Conservation (phyloP, 2,329 filamentous ascomycete genomes). For the Neofusicoccum parvum region DNA sequence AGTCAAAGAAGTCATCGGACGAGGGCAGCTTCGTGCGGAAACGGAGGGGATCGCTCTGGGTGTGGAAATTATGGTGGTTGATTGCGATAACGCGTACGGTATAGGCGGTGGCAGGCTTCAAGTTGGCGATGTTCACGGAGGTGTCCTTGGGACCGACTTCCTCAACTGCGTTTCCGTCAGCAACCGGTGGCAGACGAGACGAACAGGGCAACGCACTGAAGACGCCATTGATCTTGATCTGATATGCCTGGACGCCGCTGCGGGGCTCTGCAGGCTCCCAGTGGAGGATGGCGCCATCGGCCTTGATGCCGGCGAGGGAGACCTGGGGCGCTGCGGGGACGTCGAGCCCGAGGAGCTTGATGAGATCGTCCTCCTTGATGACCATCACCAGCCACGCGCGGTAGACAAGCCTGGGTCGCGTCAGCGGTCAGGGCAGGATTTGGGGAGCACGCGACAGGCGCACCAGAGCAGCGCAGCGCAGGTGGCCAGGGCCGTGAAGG, state of each 20-base stretch:
- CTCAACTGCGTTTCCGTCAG: constrained; percentile 62
- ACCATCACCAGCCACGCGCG: constrained; percentile 86
- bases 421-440: background rate
- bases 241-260: constrained; percentile 77
- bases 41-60: constrained; percentile 81
- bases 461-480: constrained; percentile 21
- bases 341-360: constrained; percentile 88
- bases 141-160: constrained; percentile 80
- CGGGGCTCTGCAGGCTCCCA: constrained; percentile 77
- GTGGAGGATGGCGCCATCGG: constrained; percentile 84
- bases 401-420: constrained; percentile 68
- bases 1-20: constrained; percentile 48
- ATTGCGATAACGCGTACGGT: constrained; percentile 92
- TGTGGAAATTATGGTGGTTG: constrained; percentile 89
- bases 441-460: background rate
- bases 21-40: constrained; percentile 65
- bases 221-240: constrained; percentile 91
- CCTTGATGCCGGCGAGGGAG: constrained; percentile 84
- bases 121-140: constrained; percentile 85
- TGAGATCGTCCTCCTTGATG: constrained; percentile 88
- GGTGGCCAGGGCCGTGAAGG: constrained; percentile 21
- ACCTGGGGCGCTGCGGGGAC: constrained; percentile 88
- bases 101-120: constrained; percentile 86
- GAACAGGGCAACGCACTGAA: constrained; percentile 60
- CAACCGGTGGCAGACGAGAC: background rate